Evolutionary conservation across 2,329 filamentous ascomycete species (phyloP), one percentile per base, ranked within the genome.

Genomic region (Xylariaceae sp.): DNA sequence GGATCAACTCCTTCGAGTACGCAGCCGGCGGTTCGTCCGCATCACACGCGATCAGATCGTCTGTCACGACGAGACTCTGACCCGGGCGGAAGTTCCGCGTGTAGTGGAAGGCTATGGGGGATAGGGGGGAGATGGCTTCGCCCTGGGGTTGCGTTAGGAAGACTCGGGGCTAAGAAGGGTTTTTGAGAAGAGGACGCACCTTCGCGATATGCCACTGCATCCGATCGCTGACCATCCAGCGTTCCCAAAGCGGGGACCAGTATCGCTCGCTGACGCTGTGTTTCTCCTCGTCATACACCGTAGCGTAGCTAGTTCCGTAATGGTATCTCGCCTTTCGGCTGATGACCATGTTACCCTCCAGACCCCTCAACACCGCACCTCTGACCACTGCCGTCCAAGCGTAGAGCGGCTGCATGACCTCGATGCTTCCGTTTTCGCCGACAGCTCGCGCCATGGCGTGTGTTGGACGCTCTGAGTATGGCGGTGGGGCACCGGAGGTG

Each of bases 181-280:
- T 45, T 9, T 19, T 33, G n/a, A 19, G 17, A 6, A 50, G 2
- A 42, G 19, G 46, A 18, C 75, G 60, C 62, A 85, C 86, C 79
- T 90, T 90, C 55, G 84, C 82, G 66, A 91, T 89, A 69, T 91
- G 88, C 89, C 89, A 92, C 70, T 90, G 87, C 87, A 93, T 91
- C 44, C 88, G 79, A 68, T 92, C 87, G 42, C 81, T 84, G 6
- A 92, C 88, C 87, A 90, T 91, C 87, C 87, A 91, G 45, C 87
- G 72, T 71, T 91, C 87, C 87, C 87, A 90, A 19, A 91, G 68
- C 6, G 87, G 87, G 59, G 83, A 87, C 88, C 88, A 92, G 65
- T 92, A 92, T 46, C 88, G 74, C 67, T 91, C 88, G 41, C 77
- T 81, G 6, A 89, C 81, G 3, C 82, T 81, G 67, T 93, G 89